Conservation (phyloP, 352 stramenopile species). For the Phytophthora kernoviae region DNA sequence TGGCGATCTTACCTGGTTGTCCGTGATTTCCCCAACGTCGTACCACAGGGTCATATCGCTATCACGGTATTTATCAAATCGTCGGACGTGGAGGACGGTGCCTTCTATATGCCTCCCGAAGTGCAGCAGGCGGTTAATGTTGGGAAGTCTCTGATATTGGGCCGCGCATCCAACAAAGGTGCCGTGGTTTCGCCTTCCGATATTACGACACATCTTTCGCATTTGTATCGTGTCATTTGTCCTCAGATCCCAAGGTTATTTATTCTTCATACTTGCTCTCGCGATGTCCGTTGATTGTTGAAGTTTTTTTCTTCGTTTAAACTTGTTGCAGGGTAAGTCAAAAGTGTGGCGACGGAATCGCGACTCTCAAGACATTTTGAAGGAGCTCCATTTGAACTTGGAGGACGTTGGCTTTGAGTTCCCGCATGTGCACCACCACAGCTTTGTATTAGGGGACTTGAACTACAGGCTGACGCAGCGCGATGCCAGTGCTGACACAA, state of each 20-base stretch:
- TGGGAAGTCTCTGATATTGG: slow-evolving; percentile 77
- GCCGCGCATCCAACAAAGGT: slow-evolving; percentile 89
- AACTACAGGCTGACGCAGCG: slow-evolving; percentile 87
- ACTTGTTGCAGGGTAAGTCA: slow-evolving; percentile 51
- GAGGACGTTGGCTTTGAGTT: slow-evolving; percentile 89
- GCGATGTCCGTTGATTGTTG: no score
- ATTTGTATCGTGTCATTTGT: slow-evolving; percentile 89
- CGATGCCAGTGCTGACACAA: slow-evolving; percentile 51
- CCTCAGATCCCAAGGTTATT: slow-evolving; percentile 81
- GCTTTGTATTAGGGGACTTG: slow-evolving; percentile 89
- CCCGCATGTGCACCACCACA: slow-evolving; percentile 86
- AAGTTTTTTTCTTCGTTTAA: no score
- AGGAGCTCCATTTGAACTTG: slow-evolving; percentile 78
- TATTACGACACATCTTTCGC: slow-evolving; percentile 89
- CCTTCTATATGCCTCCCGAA: slow-evolving; percentile 83
- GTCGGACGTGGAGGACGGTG: slow-evolving; percentile 65
- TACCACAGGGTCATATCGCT: slow-evolving; percentile 75
- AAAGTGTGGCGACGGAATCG: slow-evolving; percentile 80
- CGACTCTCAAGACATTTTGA: slow-evolving; percentile 72
- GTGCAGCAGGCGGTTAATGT: slow-evolving; percentile 76
- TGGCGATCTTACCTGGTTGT: neutral
- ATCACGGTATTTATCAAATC: slow-evolving; percentile 83
- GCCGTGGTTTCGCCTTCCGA: slow-evolving; percentile 87
- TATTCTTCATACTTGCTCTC: neutral
- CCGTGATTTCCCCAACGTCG: neutral